Evolutionary conservation across 169 alveolate species (phyloP).

Genomic region (Ichthyophthirius multifiliis): DNA sequence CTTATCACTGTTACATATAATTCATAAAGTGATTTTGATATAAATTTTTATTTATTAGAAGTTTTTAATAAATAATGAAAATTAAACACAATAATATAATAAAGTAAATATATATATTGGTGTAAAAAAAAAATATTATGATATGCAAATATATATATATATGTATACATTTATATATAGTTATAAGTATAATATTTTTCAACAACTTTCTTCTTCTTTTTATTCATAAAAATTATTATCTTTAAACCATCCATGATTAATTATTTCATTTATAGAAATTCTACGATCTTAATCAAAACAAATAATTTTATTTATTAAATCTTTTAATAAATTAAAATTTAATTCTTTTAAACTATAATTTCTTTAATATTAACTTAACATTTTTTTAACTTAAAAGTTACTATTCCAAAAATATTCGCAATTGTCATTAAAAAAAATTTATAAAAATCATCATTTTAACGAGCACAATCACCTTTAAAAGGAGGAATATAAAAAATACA

Average conservation of each 20-base stretch:
- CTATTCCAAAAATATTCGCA: not conserved
- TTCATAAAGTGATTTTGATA: too few species aligned
- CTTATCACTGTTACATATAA: too few species aligned
- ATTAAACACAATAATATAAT: too few species aligned
- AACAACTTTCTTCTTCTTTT: too few species aligned
- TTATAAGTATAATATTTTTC: too few species aligned
- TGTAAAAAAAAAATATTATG: too few species aligned
- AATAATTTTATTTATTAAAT: not conserved
- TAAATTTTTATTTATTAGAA: too few species aligned
- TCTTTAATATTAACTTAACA: not conserved
- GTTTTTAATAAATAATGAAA: too few species aligned
- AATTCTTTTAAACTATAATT: not conserved
- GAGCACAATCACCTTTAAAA: not conserved
- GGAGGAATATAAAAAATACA: not conserved
- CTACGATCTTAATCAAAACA: not conserved
- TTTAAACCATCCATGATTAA: not conserved
- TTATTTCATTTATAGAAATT: not conserved
- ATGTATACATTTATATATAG: too few species aligned
- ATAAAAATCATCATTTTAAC: not conserved
- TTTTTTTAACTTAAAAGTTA: not conserved
- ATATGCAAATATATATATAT: too few species aligned
- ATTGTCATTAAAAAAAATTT: not conserved
- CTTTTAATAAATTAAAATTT: not conserved
- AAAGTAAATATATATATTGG: too few species aligned
- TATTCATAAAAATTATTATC: too few species aligned